Conservation (phyloP, 129 eudicot genomes). For the Silybum marianum region DNA sequence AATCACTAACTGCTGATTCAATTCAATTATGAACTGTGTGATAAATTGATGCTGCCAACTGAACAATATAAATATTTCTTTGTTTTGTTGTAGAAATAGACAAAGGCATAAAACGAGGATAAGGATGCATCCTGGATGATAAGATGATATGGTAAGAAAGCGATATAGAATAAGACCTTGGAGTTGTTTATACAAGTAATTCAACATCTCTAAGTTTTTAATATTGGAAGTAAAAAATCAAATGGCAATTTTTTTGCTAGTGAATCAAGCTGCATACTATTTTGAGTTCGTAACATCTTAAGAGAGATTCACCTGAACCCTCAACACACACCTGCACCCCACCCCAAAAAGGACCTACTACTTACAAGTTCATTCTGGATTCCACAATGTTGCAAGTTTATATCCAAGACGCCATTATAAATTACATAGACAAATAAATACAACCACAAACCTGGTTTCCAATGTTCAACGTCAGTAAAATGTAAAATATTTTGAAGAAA, state of each 20-base stretch:
- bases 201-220: neutral
- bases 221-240: neutral
- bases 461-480: neutral
- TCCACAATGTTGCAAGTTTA: neutral
- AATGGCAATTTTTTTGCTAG: neutral
- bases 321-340: neutral
- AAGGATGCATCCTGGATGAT: neutral
- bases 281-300: neutral
- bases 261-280: neutral
- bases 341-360: neutral
- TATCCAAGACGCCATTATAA: neutral
- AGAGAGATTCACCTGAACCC: neutral
- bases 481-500: slow-evolving; percentile 2
- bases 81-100: neutral
- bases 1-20: neutral
- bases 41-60: neutral
- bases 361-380: too few relatives aligned
- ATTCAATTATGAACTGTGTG: neutral
- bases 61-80: neutral
- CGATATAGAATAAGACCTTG: neutral
- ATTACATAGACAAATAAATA: neutral
- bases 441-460: neutral
- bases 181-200: neutral
- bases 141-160: neutral
- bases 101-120: neutral